These are phyloP conservation scores for Mycena latifolia DNA, from an alignment of 768 basidiomycete species.

Conservation along the genomic window DNA sequence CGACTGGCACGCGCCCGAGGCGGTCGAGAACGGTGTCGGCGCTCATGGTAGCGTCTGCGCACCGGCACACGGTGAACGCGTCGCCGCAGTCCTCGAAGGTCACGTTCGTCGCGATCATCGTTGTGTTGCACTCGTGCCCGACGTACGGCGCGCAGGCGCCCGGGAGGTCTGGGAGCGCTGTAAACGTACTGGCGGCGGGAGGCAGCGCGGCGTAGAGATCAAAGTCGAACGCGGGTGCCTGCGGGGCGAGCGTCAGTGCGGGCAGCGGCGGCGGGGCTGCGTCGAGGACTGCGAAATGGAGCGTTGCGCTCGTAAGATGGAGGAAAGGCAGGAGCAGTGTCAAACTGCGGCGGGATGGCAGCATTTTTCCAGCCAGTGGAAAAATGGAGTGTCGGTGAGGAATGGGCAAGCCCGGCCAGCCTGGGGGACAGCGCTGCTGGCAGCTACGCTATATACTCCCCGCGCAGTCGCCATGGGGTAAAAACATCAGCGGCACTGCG, in stretches of 20 bases:
- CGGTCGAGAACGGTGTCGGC: conserved; percentile 41
- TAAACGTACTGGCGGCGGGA: conserved; percentile 23
- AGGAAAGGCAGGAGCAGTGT: conserved; percentile 6
- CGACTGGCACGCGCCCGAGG: conserved; percentile 45
- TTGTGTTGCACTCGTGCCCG: conserved; percentile 33
- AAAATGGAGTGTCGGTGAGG: not conserved
- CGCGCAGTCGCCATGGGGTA: not conserved
- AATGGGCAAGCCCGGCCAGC: conserved; percentile 19
- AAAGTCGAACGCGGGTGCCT: not conserved
- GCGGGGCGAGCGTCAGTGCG: not conserved
- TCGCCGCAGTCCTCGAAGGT: conserved; percentile 45
- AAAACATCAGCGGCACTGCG: conserved; percentile 12
- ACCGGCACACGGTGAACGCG: conserved; percentile 44
- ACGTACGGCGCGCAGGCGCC: not conserved
- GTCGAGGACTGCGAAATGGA: not conserved
- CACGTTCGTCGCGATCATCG: conserved; percentile 40
- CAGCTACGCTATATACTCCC: not conserved
- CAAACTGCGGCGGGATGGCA: conserved; percentile 10
- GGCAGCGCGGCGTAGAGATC: conserved; percentile 2
- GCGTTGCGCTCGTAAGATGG: not conserved
- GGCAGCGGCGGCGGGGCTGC: not conserved
- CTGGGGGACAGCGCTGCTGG: conserved; percentile 6
- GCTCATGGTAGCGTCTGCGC: conserved; percentile 41
- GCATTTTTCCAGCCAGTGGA: conserved; percentile 25
- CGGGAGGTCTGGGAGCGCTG: not conserved